A percentile compares a stretch with the other conserved stretches of the same genome.
Evolutionary conservation across 1,139 yeast species (phyloP).

Genomic region (Hansenula anomala): DNA sequence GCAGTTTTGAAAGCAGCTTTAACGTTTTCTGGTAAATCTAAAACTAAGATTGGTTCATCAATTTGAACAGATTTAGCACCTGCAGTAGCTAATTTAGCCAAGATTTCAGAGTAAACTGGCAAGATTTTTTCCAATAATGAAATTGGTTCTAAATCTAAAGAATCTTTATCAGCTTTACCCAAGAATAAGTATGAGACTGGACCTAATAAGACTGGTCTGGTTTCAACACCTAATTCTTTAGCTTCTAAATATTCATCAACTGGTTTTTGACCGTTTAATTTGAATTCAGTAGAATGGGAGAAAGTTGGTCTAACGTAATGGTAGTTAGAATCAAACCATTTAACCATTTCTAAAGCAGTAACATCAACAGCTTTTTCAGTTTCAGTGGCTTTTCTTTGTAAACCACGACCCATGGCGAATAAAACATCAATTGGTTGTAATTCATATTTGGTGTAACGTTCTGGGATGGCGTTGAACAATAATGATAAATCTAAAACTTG

Average conservation of each 20-base stretch:
- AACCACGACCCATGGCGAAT: slow-evolving; percentile 99
- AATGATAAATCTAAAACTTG: slow-evolving; percentile 92
- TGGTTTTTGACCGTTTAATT: slow-evolving; percentile 94
- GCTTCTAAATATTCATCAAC: slow-evolving; percentile 98
- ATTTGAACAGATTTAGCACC: slow-evolving; percentile 96
- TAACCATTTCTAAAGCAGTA: slow-evolving; percentile 98
- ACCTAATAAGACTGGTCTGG: slow-evolving; percentile 96
- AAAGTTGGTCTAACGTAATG: slow-evolving; percentile 99
- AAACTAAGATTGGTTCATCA: slow-evolving; percentile 95
- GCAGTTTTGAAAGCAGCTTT: slow-evolving; percentile 86
- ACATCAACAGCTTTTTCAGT: slow-evolving; percentile 89
- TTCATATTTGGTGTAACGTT: slow-evolving; percentile 89
- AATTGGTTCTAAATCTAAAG: slow-evolving; percentile 91
- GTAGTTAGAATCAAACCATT: slow-evolving; percentile 99
- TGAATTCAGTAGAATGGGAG: slow-evolving; percentile 91
- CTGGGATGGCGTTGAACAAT: slow-evolving; percentile 93
- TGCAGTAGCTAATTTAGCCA: slow-evolving; percentile 82
- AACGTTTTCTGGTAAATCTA: slow-evolving; percentile 83
- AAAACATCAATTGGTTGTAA: slow-evolving; percentile 87
- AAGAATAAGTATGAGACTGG: slow-evolving; percentile 92
- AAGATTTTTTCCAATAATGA: slow-evolving; percentile 80
- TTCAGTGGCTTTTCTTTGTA: slow-evolving; percentile 94
- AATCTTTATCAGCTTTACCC: slow-evolving; percentile 98
- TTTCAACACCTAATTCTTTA: slow-evolving; percentile 89
- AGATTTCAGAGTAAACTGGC: slow-evolving; percentile 88